Evolutionary conservation across 1,139 yeast genomes (phyloP).

Genomic region (Kodamaea sp.): DNA sequence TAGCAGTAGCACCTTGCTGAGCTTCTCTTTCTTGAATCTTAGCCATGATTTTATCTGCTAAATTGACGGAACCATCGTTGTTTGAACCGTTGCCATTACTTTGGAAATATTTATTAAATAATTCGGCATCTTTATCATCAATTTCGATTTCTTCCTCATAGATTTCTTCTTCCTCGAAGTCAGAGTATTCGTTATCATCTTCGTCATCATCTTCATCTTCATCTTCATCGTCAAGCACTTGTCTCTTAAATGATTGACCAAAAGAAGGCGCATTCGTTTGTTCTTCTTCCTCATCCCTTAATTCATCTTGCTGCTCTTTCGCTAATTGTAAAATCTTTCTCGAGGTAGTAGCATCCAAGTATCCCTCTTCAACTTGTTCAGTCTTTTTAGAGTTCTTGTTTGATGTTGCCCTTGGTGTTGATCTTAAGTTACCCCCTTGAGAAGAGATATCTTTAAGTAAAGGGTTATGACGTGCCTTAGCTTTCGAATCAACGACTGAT

Average conservation of each 20-base stretch:
- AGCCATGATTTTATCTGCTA: constrained; percentile 91
- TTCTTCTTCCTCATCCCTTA: constrained; percentile 58
- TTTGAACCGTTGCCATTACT: constrained; percentile 17
- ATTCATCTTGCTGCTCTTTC: constrained; percentile 86
- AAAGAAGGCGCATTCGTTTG: constrained; percentile 17
- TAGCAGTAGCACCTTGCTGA: constrained; percentile 38
- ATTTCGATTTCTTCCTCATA: constrained; percentile 59
- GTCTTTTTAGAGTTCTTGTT: constrained; percentile 17
- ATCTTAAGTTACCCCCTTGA: constrained; percentile 66
- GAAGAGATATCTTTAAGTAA: constrained; percentile 71
- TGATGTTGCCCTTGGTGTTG: constrained; percentile 24
- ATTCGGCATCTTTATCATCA: constrained; percentile 66
- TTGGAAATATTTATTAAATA: constrained; percentile 65
- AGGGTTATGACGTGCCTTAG: constrained; percentile 68
- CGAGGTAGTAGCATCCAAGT: constrained; percentile 76
- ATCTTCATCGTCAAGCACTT: constrained; percentile 31
- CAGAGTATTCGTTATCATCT: constrained; percentile 48
- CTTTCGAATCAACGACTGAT: constrained; percentile 46
- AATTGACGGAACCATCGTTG: constrained; percentile 51
- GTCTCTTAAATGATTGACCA: constrained; percentile 23
- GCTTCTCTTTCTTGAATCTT: constrained; percentile 74
- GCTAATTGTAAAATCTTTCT: constrained; percentile 86
- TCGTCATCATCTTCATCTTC: constrained; percentile 32
- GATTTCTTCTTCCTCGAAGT: constrained; percentile 39
- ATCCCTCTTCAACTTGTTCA: constrained; percentile 56